Evolutionary conservation across 192 early-diverging fungal species (phyloP), one percentile per base, ranked within the genome.

Genomic region (Linnemannia elongata): DNA sequence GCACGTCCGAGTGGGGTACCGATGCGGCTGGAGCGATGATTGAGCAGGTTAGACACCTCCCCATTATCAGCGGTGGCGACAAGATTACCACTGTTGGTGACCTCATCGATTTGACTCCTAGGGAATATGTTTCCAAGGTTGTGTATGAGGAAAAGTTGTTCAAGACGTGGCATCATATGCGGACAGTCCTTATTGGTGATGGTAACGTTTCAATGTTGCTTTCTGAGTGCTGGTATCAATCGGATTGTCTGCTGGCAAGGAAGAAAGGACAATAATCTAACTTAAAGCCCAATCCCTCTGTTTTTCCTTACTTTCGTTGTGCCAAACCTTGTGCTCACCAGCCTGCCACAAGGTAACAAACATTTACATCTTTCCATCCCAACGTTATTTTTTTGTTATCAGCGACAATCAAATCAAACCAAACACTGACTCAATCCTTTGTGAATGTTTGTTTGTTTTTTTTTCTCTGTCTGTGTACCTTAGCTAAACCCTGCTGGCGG

Each of bases 341-440:
- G 75, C 75, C 12, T 78, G 76, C 68, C 76, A 78, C 68, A 78
- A 78, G 66, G 63, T 78, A 63, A 60, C n/a, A 13, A 45, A 13
- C 13, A 45, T 44, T 44, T 45, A 45, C 57, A 24, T 60, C 24
- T n/a, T 9, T n/a, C 57, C 4, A 0, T 60, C 12, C 12, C 12
- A 45, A 45, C 1, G 44, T 60, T 27, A 60, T n/a, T 27, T n/a
- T 27, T n/a, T 60, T n/a, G 22, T 30, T 27, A 10, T 30, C n/a
- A 1, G 4, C 52, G 52, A 27, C 22, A 60, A n/a, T 10, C 57
- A 6, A 60, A 27, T n/a, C 57, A 27, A 27, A 8, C 6, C 8
- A 9, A 8, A n/a, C 8, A 9, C 57, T 60, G 3, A 60, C 24
- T 60, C 24, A n/a, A 24, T n/a, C 8, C 35, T n/a, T 33, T 47